These are phyloP conservation scores for Forsythia viridissima DNA, from an alignment of 257 asterid genomes.

Conservation along the genomic window DNA sequence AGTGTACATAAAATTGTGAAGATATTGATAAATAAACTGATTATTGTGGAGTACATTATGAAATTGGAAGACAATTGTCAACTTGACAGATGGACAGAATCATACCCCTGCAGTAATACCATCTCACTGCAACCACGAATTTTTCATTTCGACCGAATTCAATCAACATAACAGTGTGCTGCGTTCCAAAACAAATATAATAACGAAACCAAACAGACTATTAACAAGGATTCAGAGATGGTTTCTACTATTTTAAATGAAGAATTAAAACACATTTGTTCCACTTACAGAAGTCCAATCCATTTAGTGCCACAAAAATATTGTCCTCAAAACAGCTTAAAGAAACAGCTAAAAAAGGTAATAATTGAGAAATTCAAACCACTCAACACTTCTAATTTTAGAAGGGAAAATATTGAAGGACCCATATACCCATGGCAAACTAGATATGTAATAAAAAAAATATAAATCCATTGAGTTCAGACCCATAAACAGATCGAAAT, in stretches of 20 bases:
- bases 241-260: background rate
- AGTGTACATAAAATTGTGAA: background rate
- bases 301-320: background rate
- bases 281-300: background rate
- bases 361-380: background rate
- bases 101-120: background rate
- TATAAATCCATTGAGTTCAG: constrained; percentile 7
- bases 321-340: background rate
- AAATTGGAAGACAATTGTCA: background rate
- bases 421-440: constrained; percentile 12
- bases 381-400: background rate
- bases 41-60: background rate
- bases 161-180: background rate
- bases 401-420: background rate
- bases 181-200: background rate
- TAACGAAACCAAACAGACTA: background rate
- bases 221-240: background rate
- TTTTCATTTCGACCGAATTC: background rate
- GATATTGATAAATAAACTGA: background rate
- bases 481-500: constrained; percentile 26
- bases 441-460: background rate
- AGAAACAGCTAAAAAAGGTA: background rate
- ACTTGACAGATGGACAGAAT: background rate
- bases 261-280: background rate
- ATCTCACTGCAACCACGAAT: background rate